Evolutionary conservation across 208 protist species (phyloP).

Genomic region (Trypanosoma melophagium): DNA sequence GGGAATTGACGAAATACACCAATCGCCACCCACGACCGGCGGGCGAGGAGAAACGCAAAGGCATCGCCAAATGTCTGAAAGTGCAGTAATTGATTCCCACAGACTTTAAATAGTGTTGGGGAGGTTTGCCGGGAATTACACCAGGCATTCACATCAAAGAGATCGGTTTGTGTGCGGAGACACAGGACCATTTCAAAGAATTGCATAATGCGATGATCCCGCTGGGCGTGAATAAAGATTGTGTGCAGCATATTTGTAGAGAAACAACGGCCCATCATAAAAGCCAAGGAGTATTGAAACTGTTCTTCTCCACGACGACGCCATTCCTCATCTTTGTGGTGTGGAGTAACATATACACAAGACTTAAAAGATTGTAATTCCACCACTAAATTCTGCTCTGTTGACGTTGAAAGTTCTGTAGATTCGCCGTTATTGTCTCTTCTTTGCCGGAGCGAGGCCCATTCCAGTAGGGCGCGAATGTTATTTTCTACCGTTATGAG

Average conservation of each 20-base stretch:
- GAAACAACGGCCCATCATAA: conserved; percentile 90
- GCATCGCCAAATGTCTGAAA: conserved; percentile 81
- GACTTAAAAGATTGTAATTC: conserved; percentile 85
- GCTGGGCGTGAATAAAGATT: conserved; percentile 78
- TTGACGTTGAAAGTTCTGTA: conserved; percentile 19
- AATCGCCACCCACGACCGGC: conserved; percentile 71
- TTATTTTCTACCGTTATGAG: conserved; percentile 85
- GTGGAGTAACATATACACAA: conserved; percentile 72
- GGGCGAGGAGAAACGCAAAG: conserved; percentile 71
- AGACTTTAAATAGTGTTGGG: conserved; percentile 77
- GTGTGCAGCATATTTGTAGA: conserved; percentile 84
- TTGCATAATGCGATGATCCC: conserved; percentile 64
- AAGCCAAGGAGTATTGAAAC: conserved; percentile 84
- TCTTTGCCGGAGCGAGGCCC: background rate
- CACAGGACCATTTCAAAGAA: conserved; percentile 85
- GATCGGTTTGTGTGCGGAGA: conserved; percentile 49
- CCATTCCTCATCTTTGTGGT: conserved; percentile 77
- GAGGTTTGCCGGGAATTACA: conserved; percentile 35
- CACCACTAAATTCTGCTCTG: conserved; percentile 82
- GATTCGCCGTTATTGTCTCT: background rate
- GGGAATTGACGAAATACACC: conserved; percentile 86
- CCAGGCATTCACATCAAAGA: conserved; percentile 71
- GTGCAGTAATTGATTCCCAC: conserved; percentile 65
- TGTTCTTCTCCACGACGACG: conserved; percentile 70
- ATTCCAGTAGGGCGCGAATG: conserved; percentile 65